Evolutionary conservation across 176 grass and related monocot genomes (phyloP).

Genomic region (Tillandsia leiboldiana): DNA sequence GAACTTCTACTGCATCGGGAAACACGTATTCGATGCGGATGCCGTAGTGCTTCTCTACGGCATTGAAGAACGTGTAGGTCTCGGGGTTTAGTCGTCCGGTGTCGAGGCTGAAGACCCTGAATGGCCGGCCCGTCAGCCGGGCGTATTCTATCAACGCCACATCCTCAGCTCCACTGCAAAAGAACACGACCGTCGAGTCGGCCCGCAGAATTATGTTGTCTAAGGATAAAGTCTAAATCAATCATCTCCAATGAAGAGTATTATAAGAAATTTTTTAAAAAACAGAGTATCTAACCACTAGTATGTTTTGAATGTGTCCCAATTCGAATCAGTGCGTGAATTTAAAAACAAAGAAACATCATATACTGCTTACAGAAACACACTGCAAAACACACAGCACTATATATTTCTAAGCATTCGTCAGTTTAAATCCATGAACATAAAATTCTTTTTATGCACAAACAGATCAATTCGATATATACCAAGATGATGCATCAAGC

Average conservation of each 20-base stretch:
- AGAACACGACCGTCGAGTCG: background rate
- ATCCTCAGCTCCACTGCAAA: slow-evolving; percentile 74
- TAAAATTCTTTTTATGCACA: no score
- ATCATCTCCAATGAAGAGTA: no score
- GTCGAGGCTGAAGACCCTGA: slow-evolving; percentile 91
- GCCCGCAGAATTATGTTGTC: background rate
- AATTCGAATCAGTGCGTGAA: no score
- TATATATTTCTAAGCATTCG: background rate
- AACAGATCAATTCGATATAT: no score
- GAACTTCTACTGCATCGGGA: slow-evolving; percentile 71
- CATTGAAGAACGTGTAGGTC: slow-evolving; percentile 71
- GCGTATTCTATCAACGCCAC: slow-evolving; percentile 94
- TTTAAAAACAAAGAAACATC: no score
- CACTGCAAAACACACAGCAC: no score
- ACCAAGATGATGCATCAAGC: no score
- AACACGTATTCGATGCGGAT: slow-evolving; percentile 98
- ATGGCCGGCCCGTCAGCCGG: slow-evolving; percentile 55
- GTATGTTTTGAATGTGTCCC: no score
- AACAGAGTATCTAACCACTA: no score
- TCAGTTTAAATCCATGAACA: no score
- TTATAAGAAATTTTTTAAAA: no score
- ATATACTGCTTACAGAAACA: no score
- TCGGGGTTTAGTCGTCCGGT: slow-evolving; percentile 82
- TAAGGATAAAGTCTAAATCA: background rate
- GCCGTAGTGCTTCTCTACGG: slow-evolving; percentile 84